A percentile compares a stretch with the other conserved stretches of the same genome.
These are phyloP conservation scores for Arabidopsis suecica DNA, from an alignment of 345 rosid genomes.

Conservation along the genomic window DNA sequence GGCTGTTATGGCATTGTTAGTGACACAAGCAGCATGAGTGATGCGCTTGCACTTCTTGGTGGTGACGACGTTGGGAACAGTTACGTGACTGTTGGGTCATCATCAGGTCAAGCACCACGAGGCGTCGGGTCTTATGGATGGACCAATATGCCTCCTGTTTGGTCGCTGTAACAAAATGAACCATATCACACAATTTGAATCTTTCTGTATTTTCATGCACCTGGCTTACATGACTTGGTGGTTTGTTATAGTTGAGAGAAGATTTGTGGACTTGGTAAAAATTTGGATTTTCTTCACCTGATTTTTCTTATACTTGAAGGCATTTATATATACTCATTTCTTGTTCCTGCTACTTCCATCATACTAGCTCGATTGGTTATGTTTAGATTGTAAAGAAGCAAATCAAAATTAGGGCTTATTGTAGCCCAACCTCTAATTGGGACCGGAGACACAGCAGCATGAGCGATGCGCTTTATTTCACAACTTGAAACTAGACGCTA, in stretches of 20 bases:
- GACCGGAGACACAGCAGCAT: background rate
- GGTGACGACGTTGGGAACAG: constrained; percentile 73
- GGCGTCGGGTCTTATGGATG: constrained; percentile 71
- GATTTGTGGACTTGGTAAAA: background rate
- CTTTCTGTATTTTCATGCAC: constrained; percentile 30
- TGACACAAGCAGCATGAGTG: constrained; percentile 61
- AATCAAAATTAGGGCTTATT: background rate
- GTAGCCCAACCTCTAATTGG: background rate
- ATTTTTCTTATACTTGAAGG: background rate
- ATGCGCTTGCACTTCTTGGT: constrained; percentile 69
- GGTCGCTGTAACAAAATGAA: constrained; percentile 44
- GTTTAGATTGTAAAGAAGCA: background rate
- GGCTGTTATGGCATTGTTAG: constrained; percentile 53
- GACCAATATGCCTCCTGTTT: constrained; percentile 88
- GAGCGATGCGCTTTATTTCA: no score
- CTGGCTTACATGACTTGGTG: constrained; percentile 18
- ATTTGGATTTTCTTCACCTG: background rate
- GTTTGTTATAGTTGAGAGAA: constrained; percentile 35
- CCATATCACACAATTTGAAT: constrained; percentile 27
- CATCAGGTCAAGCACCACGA: constrained; percentile 57
- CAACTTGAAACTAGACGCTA: no score
- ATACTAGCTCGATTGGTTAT: background rate
- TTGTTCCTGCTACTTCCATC: background rate
- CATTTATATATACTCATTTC: background rate
- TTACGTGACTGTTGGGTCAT: constrained; percentile 57